phyloP scores from a whole-genome alignment of 2,329 filamentous ascomycete species.

The Lecanosticta acicola region DNA sequence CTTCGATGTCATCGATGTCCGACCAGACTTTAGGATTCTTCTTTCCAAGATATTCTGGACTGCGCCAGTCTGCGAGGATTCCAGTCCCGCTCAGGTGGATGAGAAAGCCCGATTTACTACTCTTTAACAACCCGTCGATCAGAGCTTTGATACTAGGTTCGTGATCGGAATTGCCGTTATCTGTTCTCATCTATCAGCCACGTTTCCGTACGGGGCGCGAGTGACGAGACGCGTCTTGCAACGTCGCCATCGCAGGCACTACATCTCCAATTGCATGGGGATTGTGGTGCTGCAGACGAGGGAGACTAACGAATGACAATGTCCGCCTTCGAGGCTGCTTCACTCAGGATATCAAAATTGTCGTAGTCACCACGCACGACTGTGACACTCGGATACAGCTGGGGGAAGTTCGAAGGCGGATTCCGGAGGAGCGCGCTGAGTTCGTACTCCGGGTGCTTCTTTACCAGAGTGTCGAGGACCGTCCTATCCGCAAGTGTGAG shows the following conservation, averaged over 20 bases:
- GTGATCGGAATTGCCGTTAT: slow-evolving; percentile 41
- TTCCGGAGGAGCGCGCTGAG: slow-evolving; percentile 41
- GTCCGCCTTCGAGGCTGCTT: slow-evolving; percentile 43
- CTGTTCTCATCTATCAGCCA: slow-evolving; percentile 17
- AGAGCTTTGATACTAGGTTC: slow-evolving; percentile 42
- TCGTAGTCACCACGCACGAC: slow-evolving; percentile 43
- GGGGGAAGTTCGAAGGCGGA: slow-evolving; percentile 38
- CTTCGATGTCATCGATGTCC: slow-evolving; percentile 48
- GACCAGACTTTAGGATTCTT: slow-evolving; percentile 41
- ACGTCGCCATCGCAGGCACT: too few species aligned
- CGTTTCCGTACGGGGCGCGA: too few species aligned
- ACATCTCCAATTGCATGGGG: too few species aligned
- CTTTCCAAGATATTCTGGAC: slow-evolving; percentile 36
- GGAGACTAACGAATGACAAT: slow-evolving; percentile 40
- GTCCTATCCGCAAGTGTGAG: too few species aligned
- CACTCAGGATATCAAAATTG: slow-evolving; percentile 36
- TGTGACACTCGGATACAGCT: slow-evolving; percentile 39
- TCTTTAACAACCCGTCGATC: slow-evolving; percentile 42
- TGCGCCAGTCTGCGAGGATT: slow-evolving; percentile 45
- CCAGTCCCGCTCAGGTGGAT: slow-evolving; percentile 52
- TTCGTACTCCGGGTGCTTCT: slow-evolving; percentile 45
- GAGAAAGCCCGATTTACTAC: slow-evolving; percentile 16
- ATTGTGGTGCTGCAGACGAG: too few species aligned
- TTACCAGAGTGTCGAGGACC: slow-evolving; percentile 42
- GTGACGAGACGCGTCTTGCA: too few species aligned